These are phyloP conservation scores for Acacia crassicarpa DNA, from an alignment of 306 rosid species.

Conservation along the genomic window DNA sequence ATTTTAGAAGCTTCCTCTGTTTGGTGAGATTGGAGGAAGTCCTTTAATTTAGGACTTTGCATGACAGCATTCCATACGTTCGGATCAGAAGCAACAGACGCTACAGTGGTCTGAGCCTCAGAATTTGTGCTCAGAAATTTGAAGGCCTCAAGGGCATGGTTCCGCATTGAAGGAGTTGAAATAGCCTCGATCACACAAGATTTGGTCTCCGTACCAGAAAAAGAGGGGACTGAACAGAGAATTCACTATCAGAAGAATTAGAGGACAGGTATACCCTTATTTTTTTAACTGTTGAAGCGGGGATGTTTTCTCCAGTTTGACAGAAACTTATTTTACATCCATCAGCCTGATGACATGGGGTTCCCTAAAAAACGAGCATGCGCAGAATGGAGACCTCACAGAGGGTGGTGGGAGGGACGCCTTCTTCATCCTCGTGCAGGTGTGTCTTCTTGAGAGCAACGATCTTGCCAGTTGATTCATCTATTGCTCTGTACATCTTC, in stretches of 20 bases:
- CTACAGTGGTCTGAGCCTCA: constrained; percentile 64
- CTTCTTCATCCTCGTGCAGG: no score
- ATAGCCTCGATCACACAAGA: constrained; percentile 27
- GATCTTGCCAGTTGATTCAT: no score
- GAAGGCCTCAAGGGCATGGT: constrained; percentile 56
- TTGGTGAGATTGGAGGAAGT: constrained; percentile 45
- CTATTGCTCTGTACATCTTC: no score
- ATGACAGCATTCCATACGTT: constrained; percentile 62
- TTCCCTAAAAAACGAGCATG: no score
- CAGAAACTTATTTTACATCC: no score
- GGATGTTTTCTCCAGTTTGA: no score
- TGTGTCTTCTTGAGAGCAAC: no score
- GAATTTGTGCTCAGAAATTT: constrained; percentile 51
- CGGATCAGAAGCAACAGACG: constrained; percentile 61
- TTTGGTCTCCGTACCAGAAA: constrained; percentile 32
- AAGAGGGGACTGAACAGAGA: constrained; percentile 34
- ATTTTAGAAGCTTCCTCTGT: constrained; percentile 22
- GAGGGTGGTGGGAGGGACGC: no score
- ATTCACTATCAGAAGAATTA: constrained; percentile 25
- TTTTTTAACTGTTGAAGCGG: no score
- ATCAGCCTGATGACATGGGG: no score
- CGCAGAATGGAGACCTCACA: no score
- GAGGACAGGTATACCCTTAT: constrained; percentile 62
- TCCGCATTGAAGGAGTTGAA: constrained; percentile 33
- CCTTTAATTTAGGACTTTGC: constrained; percentile 49